Evolutionary conservation across 2,329 filamentous ascomycete species (phyloP).

Genomic region (Blumeriella jaapii): DNA sequence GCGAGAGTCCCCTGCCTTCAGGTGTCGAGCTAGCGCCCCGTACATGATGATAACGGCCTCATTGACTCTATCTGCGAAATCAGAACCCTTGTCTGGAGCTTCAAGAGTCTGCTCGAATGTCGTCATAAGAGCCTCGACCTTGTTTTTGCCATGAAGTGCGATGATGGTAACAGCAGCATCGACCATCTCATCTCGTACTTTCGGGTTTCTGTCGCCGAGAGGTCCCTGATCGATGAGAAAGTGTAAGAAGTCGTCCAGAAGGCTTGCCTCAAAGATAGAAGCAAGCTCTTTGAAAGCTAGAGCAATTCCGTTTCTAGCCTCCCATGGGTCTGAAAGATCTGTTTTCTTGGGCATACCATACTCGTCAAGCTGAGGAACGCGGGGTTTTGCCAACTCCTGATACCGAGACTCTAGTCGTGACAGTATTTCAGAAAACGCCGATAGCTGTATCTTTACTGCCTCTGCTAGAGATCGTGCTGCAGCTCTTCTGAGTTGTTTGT

Average conservation of each 20-base stretch:
- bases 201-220: slow-evolving; percentile 67
- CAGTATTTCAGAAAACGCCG: slow-evolving; percentile 51
- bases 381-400: slow-evolving; percentile 66
- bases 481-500: slow-evolving; percentile 71
- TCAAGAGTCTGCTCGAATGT: slow-evolving; percentile 85
- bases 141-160: slow-evolving; percentile 64
- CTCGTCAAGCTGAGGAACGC: slow-evolving; percentile 73
- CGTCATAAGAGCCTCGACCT: slow-evolving; percentile 84
- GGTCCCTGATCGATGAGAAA: slow-evolving; percentile 82
- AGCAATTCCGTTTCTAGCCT: slow-evolving; percentile 79
- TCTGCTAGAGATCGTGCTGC: slow-evolving; percentile 74
- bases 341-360: slow-evolving; percentile 91
- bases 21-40: slow-evolving; percentile 80
- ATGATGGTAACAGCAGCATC: slow-evolving; percentile 78
- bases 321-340: slow-evolving; percentile 83
- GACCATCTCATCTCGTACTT: slow-evolving; percentile 81
- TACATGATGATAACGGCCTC: slow-evolving; percentile 98
- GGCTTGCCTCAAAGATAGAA: slow-evolving; percentile 51
- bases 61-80: slow-evolving; percentile 79
- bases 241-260: slow-evolving; percentile 66
- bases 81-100: slow-evolving; percentile 67
- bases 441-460: slow-evolving; percentile 49
- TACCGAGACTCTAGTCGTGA: slow-evolving; percentile 60
- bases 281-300: slow-evolving; percentile 77
- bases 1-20: slow-evolving; percentile 74